Conservation (phyloP, 441 rosid species). For the Populus hybrid region DNA sequence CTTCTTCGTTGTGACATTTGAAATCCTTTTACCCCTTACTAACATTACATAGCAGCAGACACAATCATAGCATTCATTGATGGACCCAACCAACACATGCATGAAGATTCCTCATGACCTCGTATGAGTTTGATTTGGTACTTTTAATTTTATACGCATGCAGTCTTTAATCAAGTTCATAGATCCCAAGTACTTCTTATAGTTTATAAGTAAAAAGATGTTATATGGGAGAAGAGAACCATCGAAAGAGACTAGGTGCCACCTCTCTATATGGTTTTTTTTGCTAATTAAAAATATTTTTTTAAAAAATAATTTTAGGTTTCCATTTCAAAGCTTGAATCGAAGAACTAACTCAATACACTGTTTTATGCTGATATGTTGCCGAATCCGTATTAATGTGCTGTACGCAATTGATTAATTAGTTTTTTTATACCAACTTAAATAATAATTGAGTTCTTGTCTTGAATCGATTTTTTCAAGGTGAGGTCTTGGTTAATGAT, state of each 20-base stretch:
- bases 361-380: too few species aligned
- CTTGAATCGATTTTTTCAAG: too few species aligned
- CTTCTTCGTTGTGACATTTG: background rate
- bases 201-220: background rate
- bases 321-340: background rate
- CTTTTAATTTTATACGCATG: constrained; percentile 7
- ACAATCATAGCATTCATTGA: background rate
- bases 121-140: background rate
- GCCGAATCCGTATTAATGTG: too few species aligned
- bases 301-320: background rate
- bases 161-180: constrained; percentile 1
- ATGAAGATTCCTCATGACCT: background rate
- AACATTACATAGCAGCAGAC: background rate
- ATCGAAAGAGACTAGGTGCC: background rate
- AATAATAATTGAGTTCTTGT: too few species aligned
- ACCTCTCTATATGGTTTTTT: background rate
- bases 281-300: background rate
- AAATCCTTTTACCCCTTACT: background rate
- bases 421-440: too few species aligned
- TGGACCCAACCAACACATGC: background rate
- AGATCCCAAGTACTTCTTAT: background rate
- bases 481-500: too few species aligned
- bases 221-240: constrained; percentile 6
- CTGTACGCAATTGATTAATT: too few species aligned
- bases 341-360: too few species aligned